Percentiles rank a stretch among this genome's conserved stretches.
phyloP scores from a whole-genome alignment of 805 yeast genomes.

The Vanderwaltozyma verrucispora region DNA sequence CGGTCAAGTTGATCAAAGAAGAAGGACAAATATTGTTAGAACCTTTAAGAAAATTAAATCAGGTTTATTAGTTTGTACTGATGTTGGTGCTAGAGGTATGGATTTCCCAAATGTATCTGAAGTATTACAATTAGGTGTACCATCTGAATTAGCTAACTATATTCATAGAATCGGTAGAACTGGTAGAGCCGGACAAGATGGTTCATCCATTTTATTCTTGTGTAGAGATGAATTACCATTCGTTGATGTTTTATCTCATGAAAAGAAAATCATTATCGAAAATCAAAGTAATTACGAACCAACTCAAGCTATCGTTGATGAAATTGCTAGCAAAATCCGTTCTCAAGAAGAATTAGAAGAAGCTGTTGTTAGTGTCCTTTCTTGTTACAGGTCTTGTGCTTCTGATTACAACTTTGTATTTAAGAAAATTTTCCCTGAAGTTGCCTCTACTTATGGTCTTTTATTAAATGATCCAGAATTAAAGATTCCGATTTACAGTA shows the following conservation, averaged over 20 bases:
- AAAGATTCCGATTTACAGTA: conserved; percentile 15
- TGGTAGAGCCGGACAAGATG: conserved; percentile 81
- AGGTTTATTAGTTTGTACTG: conserved; percentile 72
- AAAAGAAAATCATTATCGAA: conserved; percentile 46
- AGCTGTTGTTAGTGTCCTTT: conserved; percentile 28
- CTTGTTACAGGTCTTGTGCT: conserved; percentile 28
- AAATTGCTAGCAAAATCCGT: conserved; percentile 16
- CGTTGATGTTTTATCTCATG: conserved; percentile 35
- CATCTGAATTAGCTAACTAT: conserved; percentile 65
- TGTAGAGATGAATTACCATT: conserved; percentile 49
- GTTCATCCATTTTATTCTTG: conserved; percentile 55
- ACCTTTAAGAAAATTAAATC: conserved; percentile 37
- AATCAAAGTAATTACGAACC: conserved; percentile 33
- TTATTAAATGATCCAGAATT: conserved; percentile 15
- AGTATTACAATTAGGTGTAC: conserved; percentile 77
- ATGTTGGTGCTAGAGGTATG: conserved; percentile 95
- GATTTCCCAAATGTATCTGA: conserved; percentile 84
- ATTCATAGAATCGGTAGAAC: conserved; percentile 94
- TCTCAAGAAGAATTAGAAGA: conserved; percentile 21
- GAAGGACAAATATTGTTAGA: conserved; percentile 51
- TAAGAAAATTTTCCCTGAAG: conserved; percentile 11
- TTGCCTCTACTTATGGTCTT: conserved; percentile 19
- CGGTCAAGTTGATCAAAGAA: conserved; percentile 63
- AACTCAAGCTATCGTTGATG: conserved; percentile 24
- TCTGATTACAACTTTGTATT: conserved; percentile 27